These are phyloP conservation scores for Penicillium odoratum DNA, from an alignment of 495 filamentous ascomycete species.

Conservation along the genomic window DNA sequence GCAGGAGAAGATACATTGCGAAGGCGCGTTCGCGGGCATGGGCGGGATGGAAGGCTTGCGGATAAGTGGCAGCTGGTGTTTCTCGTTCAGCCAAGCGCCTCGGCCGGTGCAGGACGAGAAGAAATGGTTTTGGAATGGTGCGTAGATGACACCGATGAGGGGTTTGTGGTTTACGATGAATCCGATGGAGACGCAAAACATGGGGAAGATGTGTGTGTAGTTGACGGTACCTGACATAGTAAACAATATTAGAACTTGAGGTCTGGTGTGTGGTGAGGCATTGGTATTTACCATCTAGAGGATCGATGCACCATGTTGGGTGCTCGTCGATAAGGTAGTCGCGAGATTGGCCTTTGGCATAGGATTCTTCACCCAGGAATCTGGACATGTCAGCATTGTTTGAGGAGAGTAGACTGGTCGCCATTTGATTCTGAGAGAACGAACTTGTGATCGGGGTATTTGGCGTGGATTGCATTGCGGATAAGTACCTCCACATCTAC, in stretches of 20 bases:
- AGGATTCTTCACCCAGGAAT: conserved; percentile 72
- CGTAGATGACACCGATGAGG: conserved; percentile 64
- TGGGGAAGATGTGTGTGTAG: conserved; percentile 70
- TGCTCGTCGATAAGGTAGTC: conserved; percentile 60
- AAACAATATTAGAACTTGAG: neutral
- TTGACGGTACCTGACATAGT: conserved; percentile 57
- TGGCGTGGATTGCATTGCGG: conserved; percentile 49
- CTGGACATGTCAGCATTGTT: conserved; percentile 29
- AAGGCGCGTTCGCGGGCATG: conserved; percentile 61
- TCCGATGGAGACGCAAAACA: conserved; percentile 71
- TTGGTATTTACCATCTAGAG: conserved; percentile 53
- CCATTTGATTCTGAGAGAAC: conserved; percentile 18
- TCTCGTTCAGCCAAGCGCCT: conserved; percentile 67
- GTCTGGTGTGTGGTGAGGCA: neutral
- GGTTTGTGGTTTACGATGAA: conserved; percentile 57
- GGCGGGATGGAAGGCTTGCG: conserved; percentile 55
- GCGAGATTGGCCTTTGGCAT: conserved; percentile 57
- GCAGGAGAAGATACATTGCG: conserved; percentile 65
- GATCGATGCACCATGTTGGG: conserved; percentile 72
- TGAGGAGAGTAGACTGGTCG: neutral
- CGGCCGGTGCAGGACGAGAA: conserved; percentile 61
- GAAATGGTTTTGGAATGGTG: conserved; percentile 62
- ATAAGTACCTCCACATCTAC: conserved; percentile 68
- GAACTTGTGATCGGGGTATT: conserved; percentile 63
- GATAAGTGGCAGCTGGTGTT: conserved; percentile 56